Evolutionary conservation across 192 early-diverging fungal species (phyloP).

Genomic region (Dimargaris cristalligena): DNA sequence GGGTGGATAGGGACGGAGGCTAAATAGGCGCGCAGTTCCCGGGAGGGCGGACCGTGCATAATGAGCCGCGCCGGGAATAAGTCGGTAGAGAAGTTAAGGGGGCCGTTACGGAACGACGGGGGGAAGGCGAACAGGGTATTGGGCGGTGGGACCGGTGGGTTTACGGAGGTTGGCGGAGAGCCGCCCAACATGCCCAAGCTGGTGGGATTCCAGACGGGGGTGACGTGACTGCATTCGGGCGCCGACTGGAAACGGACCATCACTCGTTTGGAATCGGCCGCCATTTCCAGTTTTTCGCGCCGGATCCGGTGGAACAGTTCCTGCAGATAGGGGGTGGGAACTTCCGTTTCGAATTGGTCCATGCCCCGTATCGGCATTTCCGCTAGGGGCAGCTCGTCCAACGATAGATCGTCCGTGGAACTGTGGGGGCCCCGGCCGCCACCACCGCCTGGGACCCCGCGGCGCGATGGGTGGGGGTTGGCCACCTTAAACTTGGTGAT

Average conservation of each 20-base stretch:
- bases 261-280: constrained; percentile 7
- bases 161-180: too few relatives aligned
- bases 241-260: constrained; percentile 7
- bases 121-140: not conserved
- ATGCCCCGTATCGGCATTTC: not conserved
- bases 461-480: not conserved
- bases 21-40: not conserved
- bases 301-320: not conserved
- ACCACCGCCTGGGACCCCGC: not conserved
- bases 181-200: not conserved
- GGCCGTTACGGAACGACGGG: constrained; percentile 3
- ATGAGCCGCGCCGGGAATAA: not conserved
- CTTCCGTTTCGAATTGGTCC: not conserved
- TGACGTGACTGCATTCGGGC: not conserved
- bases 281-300: constrained; percentile 3
- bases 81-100: not conserved
- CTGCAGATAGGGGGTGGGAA: not conserved
- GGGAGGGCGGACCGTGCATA: not conserved
- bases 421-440: not conserved
- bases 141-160: too few relatives aligned
- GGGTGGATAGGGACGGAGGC: not conserved
- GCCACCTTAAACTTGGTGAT: constrained; percentile 9
- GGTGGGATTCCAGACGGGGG: not conserved
- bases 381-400: not conserved
- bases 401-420: not conserved